These are phyloP conservation scores for Calonectria pseudoreteaudii DNA, from an alignment of 2,329 filamentous ascomycete species.

Conservation along the genomic window DNA sequence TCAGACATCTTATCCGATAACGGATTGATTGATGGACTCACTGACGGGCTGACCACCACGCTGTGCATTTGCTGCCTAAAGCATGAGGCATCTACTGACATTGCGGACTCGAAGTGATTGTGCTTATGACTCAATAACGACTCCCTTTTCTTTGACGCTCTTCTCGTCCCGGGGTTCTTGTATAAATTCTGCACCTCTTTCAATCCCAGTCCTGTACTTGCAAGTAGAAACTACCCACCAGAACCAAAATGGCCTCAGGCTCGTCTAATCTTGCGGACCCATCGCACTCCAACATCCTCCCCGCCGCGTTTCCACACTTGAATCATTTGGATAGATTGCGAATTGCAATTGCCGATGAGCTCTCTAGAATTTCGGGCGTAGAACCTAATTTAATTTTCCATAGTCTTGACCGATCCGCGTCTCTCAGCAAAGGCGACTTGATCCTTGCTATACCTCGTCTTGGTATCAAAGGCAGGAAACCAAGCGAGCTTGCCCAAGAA, in stretches of 20 bases:
- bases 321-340: constrained; percentile 16
- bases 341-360: constrained; percentile 3
- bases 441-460: constrained; percentile 11
- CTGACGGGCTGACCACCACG: neutral
- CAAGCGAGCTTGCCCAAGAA: constrained; percentile 5
- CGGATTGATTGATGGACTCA: neutral
- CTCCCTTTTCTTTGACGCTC: no score
- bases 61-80: neutral
- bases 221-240: neutral
- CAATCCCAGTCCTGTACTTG: neutral
- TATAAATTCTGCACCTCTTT: neutral
- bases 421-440: constrained; percentile 9
- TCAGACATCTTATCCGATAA: neutral
- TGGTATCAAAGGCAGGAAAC: neutral
- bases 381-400: neutral
- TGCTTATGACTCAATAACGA: neutral
- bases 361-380: neutral
- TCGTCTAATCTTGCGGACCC: neutral
- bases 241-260: neutral
- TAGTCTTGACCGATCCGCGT: constrained; percentile 9
- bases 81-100: neutral
- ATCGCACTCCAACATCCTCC: neutral
- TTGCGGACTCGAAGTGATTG: neutral
- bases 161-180: neutral
- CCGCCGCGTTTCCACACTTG: constrained; percentile 2